phyloP scores from a whole-genome alignment of 2,329 filamentous ascomycete species.

The Pseudopithomyces maydicus region DNA sequence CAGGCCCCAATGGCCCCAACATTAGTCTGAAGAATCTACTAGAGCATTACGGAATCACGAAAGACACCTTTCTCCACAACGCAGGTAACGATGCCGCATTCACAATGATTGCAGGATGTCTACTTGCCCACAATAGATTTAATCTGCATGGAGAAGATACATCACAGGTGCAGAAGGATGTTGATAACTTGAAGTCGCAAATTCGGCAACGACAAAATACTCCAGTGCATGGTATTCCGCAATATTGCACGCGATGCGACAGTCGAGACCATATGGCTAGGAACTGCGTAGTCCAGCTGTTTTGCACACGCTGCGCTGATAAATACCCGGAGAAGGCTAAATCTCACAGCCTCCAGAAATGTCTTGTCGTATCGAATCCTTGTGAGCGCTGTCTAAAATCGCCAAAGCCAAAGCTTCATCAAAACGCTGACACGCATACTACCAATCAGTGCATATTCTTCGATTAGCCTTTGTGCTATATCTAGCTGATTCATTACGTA shows the following conservation, averaged over 20 bases:
- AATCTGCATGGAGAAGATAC: background rate
- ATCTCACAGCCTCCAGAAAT: background rate
- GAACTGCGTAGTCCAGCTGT: background rate
- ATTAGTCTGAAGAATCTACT: constrained; percentile 11
- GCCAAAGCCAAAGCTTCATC: background rate
- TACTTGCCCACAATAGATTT: background rate
- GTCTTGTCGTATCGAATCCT: background rate
- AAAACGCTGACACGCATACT: background rate
- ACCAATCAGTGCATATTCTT: background rate
- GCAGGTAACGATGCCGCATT: constrained; percentile 19
- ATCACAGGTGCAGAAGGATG: background rate
- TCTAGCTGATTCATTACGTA: background rate
- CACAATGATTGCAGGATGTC: constrained; percentile 14
- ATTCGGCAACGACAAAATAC: background rate
- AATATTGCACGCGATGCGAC: background rate
- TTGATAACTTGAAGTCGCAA: background rate
- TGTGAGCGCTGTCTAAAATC: background rate
- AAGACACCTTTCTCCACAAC: constrained; percentile 18
- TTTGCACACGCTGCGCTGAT: background rate
- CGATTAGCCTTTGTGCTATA: background rate
- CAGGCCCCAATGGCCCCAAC: background rate
- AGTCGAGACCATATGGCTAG: background rate
- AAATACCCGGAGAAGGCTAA: background rate
- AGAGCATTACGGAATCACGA: background rate
- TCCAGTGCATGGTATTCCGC: background rate